Conservation (phyloP, 2,329 filamentous ascomycete genomes). For the Ilyonectria destructans region DNA sequence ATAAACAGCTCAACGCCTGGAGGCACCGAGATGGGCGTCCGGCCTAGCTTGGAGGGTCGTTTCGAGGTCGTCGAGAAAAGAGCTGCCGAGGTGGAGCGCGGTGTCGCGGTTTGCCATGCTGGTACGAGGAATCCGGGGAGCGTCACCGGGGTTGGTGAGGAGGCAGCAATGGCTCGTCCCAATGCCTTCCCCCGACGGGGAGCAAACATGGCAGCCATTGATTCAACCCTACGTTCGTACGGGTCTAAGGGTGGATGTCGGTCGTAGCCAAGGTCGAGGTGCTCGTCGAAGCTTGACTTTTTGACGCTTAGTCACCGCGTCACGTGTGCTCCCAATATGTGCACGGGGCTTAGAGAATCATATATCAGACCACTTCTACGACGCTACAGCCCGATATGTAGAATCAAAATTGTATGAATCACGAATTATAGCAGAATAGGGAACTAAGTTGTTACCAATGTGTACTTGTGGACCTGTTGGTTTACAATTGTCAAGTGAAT, state of each 20-base stretch:
- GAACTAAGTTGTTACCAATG: constrained; percentile 45
- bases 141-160: constrained; percentile 64
- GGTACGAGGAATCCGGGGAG: constrained; percentile 83
- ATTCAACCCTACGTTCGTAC: constrained; percentile 28
- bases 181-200: constrained; percentile 74
- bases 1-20: constrained; percentile 85
- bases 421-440: neutral
- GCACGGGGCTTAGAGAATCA: neutral
- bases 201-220: constrained; percentile 73
- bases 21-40: constrained; percentile 84
- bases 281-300: constrained; percentile 50
- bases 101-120: constrained; percentile 73
- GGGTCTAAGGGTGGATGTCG: constrained; percentile 36
- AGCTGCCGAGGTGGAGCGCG: constrained; percentile 48
- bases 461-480: constrained; percentile 51
- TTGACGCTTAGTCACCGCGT: constrained; percentile 55
- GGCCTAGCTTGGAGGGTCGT: constrained; percentile 87
- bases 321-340: constrained; percentile 43
- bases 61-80: constrained; percentile 80
- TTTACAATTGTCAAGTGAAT: constrained; percentile 53
- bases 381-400: too few relatives aligned
- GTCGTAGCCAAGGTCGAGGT: constrained; percentile 33
- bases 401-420: neutral
- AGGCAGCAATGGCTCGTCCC: constrained; percentile 66
- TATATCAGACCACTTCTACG: neutral